phyloP scores from a whole-genome alignment of 192 early-diverging fungal genomes.

The Jimgerdemannia lactiflua region DNA sequence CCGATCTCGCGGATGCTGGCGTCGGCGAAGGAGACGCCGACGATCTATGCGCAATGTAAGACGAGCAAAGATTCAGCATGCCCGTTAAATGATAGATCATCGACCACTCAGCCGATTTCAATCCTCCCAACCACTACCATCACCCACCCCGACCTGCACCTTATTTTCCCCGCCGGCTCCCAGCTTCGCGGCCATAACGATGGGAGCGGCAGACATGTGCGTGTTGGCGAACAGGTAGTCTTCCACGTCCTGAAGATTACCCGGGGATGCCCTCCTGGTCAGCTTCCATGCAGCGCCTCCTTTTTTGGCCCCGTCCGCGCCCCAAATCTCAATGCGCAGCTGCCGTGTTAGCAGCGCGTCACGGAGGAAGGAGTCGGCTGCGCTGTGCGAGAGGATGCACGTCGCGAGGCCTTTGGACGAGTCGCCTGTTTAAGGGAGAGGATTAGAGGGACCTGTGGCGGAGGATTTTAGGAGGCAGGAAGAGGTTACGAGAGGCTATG shows the following conservation, averaged over 20 bases:
- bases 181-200: conserved; percentile 79
- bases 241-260: conserved; percentile 90
- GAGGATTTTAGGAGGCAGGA: not conserved
- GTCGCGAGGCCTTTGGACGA: conserved; percentile 61
- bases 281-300: conserved; percentile 47
- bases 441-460: not conserved
- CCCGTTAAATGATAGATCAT: not conserved
- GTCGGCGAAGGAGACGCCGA: conserved; percentile 92
- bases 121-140: not conserved
- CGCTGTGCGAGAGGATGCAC: conserved; percentile 75
- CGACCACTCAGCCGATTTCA: too few species aligned
- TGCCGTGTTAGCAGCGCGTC: conserved; percentile 75
- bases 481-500: too few species aligned
- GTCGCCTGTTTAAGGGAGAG: conserved; percentile 23
- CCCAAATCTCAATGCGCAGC: conserved; percentile 86
- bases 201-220: conserved; percentile 69
- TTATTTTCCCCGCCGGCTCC: conserved; percentile 56
- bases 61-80: not conserved
- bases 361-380: conserved; percentile 74
- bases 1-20: conserved; percentile 78
- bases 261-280: conserved; percentile 77
- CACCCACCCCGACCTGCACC: conserved; percentile 22
- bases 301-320: conserved; percentile 36
- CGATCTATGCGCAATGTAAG: conserved; percentile 28
- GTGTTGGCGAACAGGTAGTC: conserved; percentile 79